phyloP scores from a whole-genome alignment of 176 grass and related monocot genomes.

The Zoysia japonica region DNA sequence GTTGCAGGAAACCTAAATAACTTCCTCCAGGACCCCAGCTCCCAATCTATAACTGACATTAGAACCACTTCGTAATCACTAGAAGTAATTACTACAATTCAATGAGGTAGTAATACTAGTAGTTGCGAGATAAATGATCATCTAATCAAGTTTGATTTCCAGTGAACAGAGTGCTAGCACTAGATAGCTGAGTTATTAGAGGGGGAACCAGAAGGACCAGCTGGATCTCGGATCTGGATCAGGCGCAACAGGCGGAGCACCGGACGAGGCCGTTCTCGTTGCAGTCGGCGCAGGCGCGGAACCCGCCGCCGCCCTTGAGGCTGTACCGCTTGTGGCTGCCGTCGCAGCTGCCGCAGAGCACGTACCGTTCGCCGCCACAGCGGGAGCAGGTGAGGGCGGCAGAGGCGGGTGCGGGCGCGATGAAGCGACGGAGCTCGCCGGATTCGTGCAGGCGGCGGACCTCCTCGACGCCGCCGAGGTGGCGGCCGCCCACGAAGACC shows the following conservation, averaged over 20 bases:
- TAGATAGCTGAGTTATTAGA: slow-evolving; percentile 5
- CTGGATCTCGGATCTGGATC: slow-evolving; percentile 43
- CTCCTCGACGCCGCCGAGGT: slow-evolving; percentile 76
- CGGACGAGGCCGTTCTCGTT: slow-evolving; percentile 67
- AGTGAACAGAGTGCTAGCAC: slow-evolving; percentile 2
- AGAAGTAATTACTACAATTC: background rate
- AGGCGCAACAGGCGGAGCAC: slow-evolving; percentile 54
- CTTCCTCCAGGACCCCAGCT: slow-evolving; percentile 11
- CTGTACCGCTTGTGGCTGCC: slow-evolving; percentile 71
- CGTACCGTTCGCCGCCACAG: slow-evolving; percentile 60
- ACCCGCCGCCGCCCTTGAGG: slow-evolving; percentile 54
- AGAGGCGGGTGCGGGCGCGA: background rate
- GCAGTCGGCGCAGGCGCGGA: slow-evolving; percentile 69
- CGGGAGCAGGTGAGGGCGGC: slow-evolving; percentile 35
- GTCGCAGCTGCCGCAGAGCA: slow-evolving; percentile 62
- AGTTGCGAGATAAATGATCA: background rate
- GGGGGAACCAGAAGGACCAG: background rate
- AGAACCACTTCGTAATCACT: background rate
- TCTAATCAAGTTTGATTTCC: slow-evolving; percentile 9
- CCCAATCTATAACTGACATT: background rate
- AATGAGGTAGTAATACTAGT: background rate
- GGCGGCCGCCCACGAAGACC: slow-evolving; percentile 63
- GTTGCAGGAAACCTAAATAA: slow-evolving; percentile 28
- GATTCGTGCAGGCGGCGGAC: slow-evolving; percentile 72
- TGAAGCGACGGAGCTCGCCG: slow-evolving; percentile 60